Base-by-base conservation (phyloP, 306 rosid genomes). In the Acacia acuminata region DNA sequence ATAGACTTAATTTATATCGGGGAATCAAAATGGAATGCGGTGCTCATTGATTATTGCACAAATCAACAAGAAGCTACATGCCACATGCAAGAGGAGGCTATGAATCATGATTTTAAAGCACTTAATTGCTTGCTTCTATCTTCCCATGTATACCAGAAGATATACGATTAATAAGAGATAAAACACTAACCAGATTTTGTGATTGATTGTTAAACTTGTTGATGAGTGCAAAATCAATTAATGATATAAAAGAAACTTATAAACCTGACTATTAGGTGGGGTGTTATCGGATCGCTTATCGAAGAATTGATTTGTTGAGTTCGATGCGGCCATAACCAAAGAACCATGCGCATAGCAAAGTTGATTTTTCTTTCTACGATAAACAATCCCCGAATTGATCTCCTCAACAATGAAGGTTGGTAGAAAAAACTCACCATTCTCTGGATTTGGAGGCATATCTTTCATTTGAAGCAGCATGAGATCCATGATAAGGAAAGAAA, bases 381-480 rank as follows among this genome's bases (percentile, higher is more conserved):
- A 3, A 34, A 34, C 2, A 1, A 16, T 12, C 24, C 81, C 47
- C 32, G 55, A 53, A 50, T 60, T 45, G 4, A 84, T 47, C 64
- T 87, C 85, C 3, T 78, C 14, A 14, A 78, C 76, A 44, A 84
- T 40, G 75, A 78, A 82, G 71, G 74, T 44, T 34, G 87, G 84
- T 19, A 87, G 36, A 85, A 84, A 81, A 47, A 50, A 27, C 56
- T 84, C 58, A 14, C 82, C 80, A 53, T 75, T 60, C 16, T 87
- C 67, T 3, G 36, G 84, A 45, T 78, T 79, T 13, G 73, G 75
- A 42, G 87, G 82, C 53, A 50, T 27, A 17, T 78, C 80, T 4
- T 32, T 43, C 71, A 69, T 68, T 22, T 8, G 5, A 68, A 68
- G 7, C 15, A 68, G 15, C 27, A 77, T 81, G 60, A 22, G 3